Base-by-base conservation (phyloP, 192 early-diverging fungal genomes). In the Borealophlyctis nickersoniae region DNA sequence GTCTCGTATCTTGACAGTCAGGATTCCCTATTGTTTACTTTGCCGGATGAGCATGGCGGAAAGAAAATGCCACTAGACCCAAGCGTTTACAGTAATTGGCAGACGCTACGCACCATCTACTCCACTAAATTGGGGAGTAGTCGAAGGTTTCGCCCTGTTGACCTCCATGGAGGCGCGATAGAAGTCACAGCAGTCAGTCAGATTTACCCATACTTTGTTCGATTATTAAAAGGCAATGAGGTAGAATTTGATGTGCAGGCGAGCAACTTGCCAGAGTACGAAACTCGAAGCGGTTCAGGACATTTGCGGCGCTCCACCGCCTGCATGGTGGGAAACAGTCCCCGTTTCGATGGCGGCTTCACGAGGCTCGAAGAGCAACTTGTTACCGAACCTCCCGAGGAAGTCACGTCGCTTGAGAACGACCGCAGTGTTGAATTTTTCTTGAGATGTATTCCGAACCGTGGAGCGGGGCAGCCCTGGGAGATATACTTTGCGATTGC, bases 91-190 rank as follows among this genome's bases (percentile, higher is more conserved):
- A 31, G 28, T 32, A 16, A 32, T 4, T 56, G 54, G 54, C 54
- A 56, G 54, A 27, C 28, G 54, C 54, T 56, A 31, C 28, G 54
- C n/a, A 56, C 54, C 22, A 56, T 56, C 29, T 56, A 32, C 28
- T 56, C 54, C 33, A 56, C 54, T 32, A 56, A 56, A 56, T 31
- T 56, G 54, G 54, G 54, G 30, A 26, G 54, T 32, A 32, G 33
- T 28, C 54, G 26, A 56, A 56, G 28, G 54, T 32, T 56, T 26
- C 28, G 28, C 23, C 54, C 54, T 27, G 29, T 26, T 31, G 54
- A 56, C 33, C 54, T 56, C n/a, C n/a, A 56, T 31, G 54, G 54
- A n/a, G 28, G 28, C 33, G 30, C 19, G 3, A n/a, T 56, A 32
- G 22, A 56, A 19, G n/a, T 56, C 28, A 2, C 54, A 22, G 26